Conservation (phyloP, 2,329 filamentous ascomycete species). For the Dothistroma pini region DNA sequence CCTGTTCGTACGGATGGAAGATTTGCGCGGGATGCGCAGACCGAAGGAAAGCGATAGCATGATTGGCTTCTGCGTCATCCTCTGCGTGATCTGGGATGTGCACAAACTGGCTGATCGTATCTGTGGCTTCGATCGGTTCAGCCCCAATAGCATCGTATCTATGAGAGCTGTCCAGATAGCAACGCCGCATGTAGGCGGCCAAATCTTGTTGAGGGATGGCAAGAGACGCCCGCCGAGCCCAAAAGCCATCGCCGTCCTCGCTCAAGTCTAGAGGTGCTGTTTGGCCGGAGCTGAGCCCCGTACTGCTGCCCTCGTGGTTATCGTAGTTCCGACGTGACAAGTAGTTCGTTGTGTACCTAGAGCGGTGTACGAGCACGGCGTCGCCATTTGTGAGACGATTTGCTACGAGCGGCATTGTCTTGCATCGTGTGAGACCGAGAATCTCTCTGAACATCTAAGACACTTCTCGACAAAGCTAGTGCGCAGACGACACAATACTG, state of each 20-base stretch:
- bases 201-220: not conserved
- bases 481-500: not conserved
- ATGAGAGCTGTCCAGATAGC: not conserved
- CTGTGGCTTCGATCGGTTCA: not conserved
- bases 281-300: not conserved
- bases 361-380: too few species aligned
- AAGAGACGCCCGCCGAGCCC: not conserved
- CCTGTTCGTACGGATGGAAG: not conserved
- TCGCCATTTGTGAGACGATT: too few species aligned
- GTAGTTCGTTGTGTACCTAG: not conserved
- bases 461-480: not conserved
- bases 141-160: not conserved
- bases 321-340: not conserved
- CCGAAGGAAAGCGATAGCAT: not conserved
- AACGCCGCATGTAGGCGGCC: not conserved
- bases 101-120: not conserved
- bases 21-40: not conserved
- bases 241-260: not conserved
- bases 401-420: too few species aligned
- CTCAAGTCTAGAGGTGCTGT: not conserved
- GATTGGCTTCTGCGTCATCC: not conserved
- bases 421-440: too few species aligned
- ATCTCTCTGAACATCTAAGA: not conserved
- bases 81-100: not conserved
- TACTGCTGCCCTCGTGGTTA: not conserved